phyloP scores from a whole-genome alignment of 176 grass and related monocot genomes.

The Panicum miliaceum region DNA sequence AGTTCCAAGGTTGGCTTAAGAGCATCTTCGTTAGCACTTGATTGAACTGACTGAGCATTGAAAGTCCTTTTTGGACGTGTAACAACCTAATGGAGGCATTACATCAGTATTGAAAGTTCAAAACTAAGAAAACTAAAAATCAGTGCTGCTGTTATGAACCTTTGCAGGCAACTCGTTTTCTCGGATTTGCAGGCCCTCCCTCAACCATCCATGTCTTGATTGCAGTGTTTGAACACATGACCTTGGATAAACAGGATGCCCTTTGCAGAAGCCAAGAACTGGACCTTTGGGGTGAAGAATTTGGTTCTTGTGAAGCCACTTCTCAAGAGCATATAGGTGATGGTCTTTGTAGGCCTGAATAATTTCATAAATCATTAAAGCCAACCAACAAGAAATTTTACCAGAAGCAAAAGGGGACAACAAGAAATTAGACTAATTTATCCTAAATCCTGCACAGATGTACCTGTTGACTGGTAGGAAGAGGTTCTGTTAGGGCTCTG shows the following conservation, averaged over 20 bases:
- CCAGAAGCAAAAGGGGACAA: conserved; percentile 23
- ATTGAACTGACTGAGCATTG: conserved; percentile 54
- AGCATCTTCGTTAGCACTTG: conserved; percentile 51
- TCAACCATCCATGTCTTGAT: conserved; percentile 86
- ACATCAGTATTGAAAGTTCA: conserved; percentile 26
- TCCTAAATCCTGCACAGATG: conserved; percentile 25
- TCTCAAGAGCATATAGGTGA: conserved; percentile 88
- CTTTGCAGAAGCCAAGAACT: conserved; percentile 86
- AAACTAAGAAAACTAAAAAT: conserved; percentile 5
- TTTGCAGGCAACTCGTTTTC: conserved; percentile 74
- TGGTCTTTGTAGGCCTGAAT: conserved; percentile 90
- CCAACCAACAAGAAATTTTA: conserved; percentile 14
- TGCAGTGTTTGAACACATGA: conserved; percentile 83
- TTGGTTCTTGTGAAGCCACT: conserved; percentile 93
- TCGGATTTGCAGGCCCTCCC: conserved; percentile 86
- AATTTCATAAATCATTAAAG: conserved; percentile 32
- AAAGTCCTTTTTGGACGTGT: conserved; percentile 63
- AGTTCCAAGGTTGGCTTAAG: conserved; percentile 63
- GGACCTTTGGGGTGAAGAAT: conserved; percentile 82
- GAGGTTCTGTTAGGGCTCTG: conserved; percentile 85
- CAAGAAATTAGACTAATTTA: neutral
- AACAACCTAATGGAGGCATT: conserved; percentile 59
- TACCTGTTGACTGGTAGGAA: conserved; percentile 97
- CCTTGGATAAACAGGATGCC: conserved; percentile 82
- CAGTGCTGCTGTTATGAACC: conserved; percentile 49